Evolutionary conservation across 768 basidiomycete species (phyloP).

Genomic region (Pholiota conissans): DNA sequence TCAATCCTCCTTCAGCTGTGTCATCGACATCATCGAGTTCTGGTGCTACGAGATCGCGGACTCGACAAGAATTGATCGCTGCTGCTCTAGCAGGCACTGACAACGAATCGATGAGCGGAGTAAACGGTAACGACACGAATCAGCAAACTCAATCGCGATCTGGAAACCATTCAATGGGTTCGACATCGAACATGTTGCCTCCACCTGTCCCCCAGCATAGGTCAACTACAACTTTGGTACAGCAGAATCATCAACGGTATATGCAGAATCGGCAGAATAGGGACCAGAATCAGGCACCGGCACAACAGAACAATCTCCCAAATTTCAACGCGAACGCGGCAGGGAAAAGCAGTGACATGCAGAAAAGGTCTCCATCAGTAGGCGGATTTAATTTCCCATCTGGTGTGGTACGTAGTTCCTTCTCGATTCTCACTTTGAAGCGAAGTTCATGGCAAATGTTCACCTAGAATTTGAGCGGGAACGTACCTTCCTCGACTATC

Average conservation of each 20-base stretch:
- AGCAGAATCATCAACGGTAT: slow-evolving; percentile 20
- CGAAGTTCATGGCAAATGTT: not conserved
- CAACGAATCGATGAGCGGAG: not conserved
- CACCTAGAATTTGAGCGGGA: too few relatives aligned
- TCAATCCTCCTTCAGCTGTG: not conserved
- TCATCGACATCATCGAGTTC: not conserved
- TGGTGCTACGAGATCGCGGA: not conserved
- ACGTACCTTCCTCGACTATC: slow-evolving; percentile 12
- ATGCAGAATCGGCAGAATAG: slow-evolving; percentile 11
- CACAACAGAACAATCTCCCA: slow-evolving; percentile 17
- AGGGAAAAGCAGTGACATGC: slow-evolving; percentile 5
- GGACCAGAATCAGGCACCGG: slow-evolving; percentile 16
- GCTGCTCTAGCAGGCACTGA: slow-evolving; percentile 12
- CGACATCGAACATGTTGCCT: slow-evolving; percentile 8
- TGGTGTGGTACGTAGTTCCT: slow-evolving; percentile 36
- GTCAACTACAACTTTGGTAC: slow-evolving; percentile 14
- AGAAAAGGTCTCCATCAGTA: slow-evolving; percentile 38
- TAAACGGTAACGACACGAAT: not conserved
- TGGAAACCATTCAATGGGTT: not conserved
- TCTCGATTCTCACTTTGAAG: not conserved
- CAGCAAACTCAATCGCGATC: not conserved
- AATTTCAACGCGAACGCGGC: slow-evolving; percentile 2
- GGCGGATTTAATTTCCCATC: slow-evolving; percentile 51
- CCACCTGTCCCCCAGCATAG: slow-evolving; percentile 8
- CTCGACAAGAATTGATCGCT: slow-evolving; percentile 20